Evolutionary conservation across 208 protist genomes (phyloP).

Genomic region (Acanthamoeba comandoni): DNA sequence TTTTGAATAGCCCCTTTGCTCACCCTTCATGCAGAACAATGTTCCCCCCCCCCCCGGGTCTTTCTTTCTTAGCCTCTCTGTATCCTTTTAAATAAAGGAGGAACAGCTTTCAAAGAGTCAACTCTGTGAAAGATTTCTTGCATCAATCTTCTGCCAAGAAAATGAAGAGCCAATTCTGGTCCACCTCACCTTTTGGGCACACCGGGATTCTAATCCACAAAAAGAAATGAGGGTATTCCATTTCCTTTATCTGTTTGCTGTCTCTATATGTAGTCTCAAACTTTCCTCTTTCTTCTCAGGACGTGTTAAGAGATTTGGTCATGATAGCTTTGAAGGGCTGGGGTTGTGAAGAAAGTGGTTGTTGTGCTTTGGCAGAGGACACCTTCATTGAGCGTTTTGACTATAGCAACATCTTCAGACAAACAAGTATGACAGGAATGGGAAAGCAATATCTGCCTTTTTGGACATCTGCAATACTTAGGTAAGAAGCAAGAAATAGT

Average conservation of each 20-base stretch:
- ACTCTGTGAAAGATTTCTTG: slow-evolving; percentile 11
- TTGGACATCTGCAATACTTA: slow-evolving; percentile 39
- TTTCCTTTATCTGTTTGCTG: neutral
- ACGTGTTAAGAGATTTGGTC: slow-evolving; percentile 41
- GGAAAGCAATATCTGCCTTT: slow-evolving; percentile 63
- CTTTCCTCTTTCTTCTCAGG: neutral
- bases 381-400: slow-evolving; percentile 62
- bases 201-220: slow-evolving; percentile 29
- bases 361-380: slow-evolving; percentile 30
- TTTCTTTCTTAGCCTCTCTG: neutral
- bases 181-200: slow-evolving; percentile 41
- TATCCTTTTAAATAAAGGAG: slow-evolving; percentile 3
- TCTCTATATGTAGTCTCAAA: neutral
- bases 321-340: slow-evolving; percentile 25
- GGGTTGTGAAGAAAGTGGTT: neutral
- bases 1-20: too few relatives aligned
- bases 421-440: slow-evolving; percentile 14
- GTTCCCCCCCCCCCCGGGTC: too few relatives aligned
- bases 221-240: slow-evolving; percentile 38
- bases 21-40: too few relatives aligned
- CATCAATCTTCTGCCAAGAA: slow-evolving; percentile 18
- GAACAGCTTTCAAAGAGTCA: slow-evolving; percentile 13
- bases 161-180: slow-evolving; percentile 8
- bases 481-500: neutral
- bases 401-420: slow-evolving; percentile 47